Conservation (phyloP, 2,329 filamentous ascomycete species). For the Pseudophaeomoniella oleicola region DNA sequence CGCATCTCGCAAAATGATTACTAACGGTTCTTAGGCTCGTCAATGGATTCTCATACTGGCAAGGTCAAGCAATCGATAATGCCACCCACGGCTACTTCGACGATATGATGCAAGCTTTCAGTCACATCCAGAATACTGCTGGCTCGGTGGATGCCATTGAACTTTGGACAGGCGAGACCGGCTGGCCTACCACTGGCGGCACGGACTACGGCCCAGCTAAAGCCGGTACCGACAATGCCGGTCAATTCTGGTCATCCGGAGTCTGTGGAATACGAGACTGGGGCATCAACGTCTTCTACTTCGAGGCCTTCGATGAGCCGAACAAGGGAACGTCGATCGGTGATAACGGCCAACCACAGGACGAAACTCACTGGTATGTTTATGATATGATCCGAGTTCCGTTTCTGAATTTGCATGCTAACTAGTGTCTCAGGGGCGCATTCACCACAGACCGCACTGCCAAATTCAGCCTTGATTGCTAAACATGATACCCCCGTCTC, state of each 20-base stretch:
- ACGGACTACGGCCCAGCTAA: constrained; percentile 46
- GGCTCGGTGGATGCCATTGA: constrained; percentile 41
- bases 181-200: constrained; percentile 29
- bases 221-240: constrained; percentile 44
- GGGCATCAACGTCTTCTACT: constrained; percentile 57
- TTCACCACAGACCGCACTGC: too few species aligned
- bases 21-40: constrained; percentile 28
- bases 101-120: constrained; percentile 50
- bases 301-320: constrained; percentile 59
- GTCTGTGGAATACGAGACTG: constrained; percentile 51
- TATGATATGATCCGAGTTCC: constrained; percentile 44
- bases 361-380: constrained; percentile 57
- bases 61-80: constrained; percentile 43
- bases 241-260: constrained; percentile 44
- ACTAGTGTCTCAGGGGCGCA: too few species aligned
- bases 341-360: constrained; percentile 44
- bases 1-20: too few species aligned
- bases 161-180: constrained; percentile 47
- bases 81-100: constrained; percentile 50
- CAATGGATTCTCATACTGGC: constrained; percentile 64
- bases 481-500: too few species aligned
- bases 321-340: constrained; percentile 54
- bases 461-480: too few species aligned
- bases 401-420: too few species aligned
- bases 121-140: constrained; percentile 45